A percentile compares a stretch with the other conserved stretches of the same genome.
Evolutionary conservation across 176 grass and related monocot genomes (phyloP).

Genomic region (maize (Zea mays)): Zm-B73-REFERENCE-NAM-5.0 NC_050097.1:28062501-28063000

Average conservation of each 20-base stretch:
- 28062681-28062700: background rate
- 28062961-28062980: too few species aligned
- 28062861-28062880: too few species aligned
- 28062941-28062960: too few species aligned
- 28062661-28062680: background rate
- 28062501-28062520: constrained; percentile 71
- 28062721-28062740: constrained; percentile 15
- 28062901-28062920: too few species aligned
- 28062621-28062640: background rate
- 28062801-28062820: background rate
- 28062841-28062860: too few species aligned
- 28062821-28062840: too few species aligned
- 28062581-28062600: constrained; percentile 52
- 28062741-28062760: constrained; percentile 19
- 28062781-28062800: background rate
- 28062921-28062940: too few species aligned
- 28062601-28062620: constrained; percentile 11
- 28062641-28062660: constrained; percentile 21
- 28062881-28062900: too few species aligned
- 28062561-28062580: constrained; percentile 68
- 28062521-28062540: constrained; percentile 84
- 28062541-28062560: constrained; percentile 67
- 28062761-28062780: background rate
- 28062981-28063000: too few species aligned
- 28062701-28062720: constrained; percentile 3